These are phyloP conservation scores for Lycium ferocissimum DNA, from an alignment of 257 asterid species.

Conservation along the genomic window DNA sequence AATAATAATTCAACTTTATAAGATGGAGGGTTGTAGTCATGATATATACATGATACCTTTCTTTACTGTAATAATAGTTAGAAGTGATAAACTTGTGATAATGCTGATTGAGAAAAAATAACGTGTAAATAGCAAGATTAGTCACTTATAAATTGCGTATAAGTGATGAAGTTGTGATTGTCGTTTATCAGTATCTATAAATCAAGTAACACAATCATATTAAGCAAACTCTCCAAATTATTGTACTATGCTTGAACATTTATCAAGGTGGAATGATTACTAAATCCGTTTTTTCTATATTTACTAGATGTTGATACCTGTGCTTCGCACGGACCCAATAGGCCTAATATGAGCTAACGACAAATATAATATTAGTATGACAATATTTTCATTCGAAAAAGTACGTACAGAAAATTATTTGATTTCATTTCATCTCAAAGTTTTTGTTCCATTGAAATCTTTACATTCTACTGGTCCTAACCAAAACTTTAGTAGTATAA, in stretches of 20 bases:
- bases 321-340: no score
- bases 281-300: no score
- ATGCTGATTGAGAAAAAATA: background rate
- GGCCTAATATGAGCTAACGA: no score
- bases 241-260: background rate
- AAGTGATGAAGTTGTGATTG: background rate
- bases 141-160: background rate
- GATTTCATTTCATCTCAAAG: no score
- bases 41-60: constrained; percentile 3
- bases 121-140: background rate
- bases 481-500: no score
- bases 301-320: no score
- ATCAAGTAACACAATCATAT: background rate
- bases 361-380: no score
- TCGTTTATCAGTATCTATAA: background rate
- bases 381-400: no score
- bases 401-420: no score
- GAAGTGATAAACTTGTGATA: background rate
- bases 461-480: no score
- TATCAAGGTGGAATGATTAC: background rate
- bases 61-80: background rate
- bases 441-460: no score
- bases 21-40: background rate
- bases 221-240: background rate
- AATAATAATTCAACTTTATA: background rate